A percentile compares a stretch with the other conserved stretches of the same genome.
These are phyloP conservation scores for Stentor coeruleus DNA, from an alignment of 73 alveolate species.

Conservation along the genomic window DNA sequence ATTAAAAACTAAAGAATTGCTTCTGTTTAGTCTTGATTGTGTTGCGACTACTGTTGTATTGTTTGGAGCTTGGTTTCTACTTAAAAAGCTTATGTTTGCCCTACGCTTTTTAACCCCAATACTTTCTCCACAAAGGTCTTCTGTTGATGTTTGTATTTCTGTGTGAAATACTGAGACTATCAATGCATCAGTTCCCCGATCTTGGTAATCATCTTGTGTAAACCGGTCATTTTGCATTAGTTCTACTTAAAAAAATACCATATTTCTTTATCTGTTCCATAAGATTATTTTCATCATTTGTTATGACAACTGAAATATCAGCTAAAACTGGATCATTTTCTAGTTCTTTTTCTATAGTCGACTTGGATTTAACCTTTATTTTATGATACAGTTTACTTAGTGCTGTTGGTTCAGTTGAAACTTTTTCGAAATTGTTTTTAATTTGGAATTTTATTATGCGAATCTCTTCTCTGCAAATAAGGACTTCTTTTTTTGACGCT, in stretches of 20 bases:
- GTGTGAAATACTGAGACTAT: background rate
- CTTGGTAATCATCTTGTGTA: background rate
- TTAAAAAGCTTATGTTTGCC: background rate
- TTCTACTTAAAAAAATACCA: background rate
- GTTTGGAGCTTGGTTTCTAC: too few species aligned
- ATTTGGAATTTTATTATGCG: background rate
- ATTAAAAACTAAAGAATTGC: background rate
- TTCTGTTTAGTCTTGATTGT: background rate
- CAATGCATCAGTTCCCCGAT: background rate
- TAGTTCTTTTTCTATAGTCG: background rate
- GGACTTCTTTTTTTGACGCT: background rate
- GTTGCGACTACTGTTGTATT: background rate
- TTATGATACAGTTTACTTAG: background rate
- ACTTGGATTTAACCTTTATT: background rate
- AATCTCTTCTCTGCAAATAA: background rate
- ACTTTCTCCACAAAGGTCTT: constrained; percentile 19
- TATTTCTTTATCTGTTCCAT: background rate
- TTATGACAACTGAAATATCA: background rate
- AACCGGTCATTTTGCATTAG: constrained; percentile 2
- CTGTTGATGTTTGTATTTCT: background rate
- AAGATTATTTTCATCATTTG: background rate
- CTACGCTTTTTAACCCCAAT: constrained; percentile 13
- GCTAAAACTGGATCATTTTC: constrained; percentile 9
- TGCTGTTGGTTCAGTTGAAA: background rate
- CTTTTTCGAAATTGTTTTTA: background rate